Evolutionary conservation across 306 rosid genomes (phyloP).

Genomic region (Vigna unguiculata): DNA sequence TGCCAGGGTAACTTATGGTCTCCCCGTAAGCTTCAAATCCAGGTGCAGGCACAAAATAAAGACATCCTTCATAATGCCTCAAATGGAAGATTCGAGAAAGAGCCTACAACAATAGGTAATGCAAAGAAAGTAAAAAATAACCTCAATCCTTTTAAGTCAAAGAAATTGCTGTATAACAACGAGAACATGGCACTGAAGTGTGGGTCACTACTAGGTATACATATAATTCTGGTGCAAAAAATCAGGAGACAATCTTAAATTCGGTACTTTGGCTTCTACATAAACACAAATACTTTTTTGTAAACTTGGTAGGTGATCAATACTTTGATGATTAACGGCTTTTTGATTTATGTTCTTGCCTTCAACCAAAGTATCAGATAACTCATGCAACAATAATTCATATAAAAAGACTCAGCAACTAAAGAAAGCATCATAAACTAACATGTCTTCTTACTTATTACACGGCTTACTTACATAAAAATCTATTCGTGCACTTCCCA

Average conservation of each 20-base stretch:
- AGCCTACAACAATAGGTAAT: conserved; percentile 53
- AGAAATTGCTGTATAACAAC: neutral
- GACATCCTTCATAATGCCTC: conserved; percentile 64
- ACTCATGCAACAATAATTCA: conserved; percentile 16
- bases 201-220: neutral
- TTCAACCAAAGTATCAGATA: conserved; percentile 5
- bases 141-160: conserved; percentile 8
- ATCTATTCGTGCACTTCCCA: conserved; percentile 87
- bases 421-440: conserved; percentile 13
- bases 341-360: neutral
- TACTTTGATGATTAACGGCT: neutral
- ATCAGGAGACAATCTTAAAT: neutral
- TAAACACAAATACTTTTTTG: neutral
- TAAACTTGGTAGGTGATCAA: neutral
- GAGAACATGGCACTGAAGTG: conserved; percentile 4
- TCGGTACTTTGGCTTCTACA: neutral
- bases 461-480: conserved; percentile 64
- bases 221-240: neutral
- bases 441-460: conserved; percentile 19
- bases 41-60: conserved; percentile 84
- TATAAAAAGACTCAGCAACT: conserved; percentile 1
- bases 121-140: neutral
- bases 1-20: conserved; percentile 54
- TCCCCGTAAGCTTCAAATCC: conserved; percentile 73
- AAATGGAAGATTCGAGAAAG: conserved; percentile 66